A percentile compares a stretch with the other conserved stretches of the same genome.
phyloP scores from a whole-genome alignment of 441 rosid genomes.

The Croton laevigatus region DNA sequence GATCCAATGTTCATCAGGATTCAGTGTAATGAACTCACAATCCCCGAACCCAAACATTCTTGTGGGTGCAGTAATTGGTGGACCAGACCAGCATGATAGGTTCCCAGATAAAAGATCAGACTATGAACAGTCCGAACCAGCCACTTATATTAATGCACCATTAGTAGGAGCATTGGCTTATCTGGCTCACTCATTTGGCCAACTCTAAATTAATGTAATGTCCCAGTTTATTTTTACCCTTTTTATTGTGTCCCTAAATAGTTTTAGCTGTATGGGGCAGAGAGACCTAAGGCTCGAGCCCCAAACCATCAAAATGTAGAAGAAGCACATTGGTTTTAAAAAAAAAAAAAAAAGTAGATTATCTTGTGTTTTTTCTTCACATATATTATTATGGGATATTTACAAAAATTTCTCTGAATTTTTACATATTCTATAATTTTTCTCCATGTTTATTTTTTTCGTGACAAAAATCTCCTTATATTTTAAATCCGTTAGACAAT shows the following conservation, averaged over 20 bases:
- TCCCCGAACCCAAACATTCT: constrained; percentile 75
- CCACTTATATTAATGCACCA: constrained; percentile 92
- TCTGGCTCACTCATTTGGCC: constrained; percentile 81
- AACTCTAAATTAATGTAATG: constrained; percentile 31
- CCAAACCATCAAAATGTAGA: constrained; percentile 24
- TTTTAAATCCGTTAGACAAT: too few species aligned
- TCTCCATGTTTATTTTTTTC: not conserved
- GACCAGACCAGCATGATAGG: constrained; percentile 70
- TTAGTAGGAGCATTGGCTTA: constrained; percentile 84
- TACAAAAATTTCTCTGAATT: too few species aligned
- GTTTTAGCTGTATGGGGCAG: constrained; percentile 14
- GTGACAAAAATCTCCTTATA: too few species aligned
- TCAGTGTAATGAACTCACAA: constrained; percentile 53
- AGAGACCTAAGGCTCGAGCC: constrained; percentile 35
- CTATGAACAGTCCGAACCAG: constrained; percentile 83
- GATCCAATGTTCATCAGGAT: constrained; percentile 73
- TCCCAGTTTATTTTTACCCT: not conserved
- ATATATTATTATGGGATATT: too few species aligned
- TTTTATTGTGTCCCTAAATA: not conserved
- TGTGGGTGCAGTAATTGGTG: constrained; percentile 87
- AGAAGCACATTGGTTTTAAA: constrained; percentile 29
- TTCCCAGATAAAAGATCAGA: constrained; percentile 70
- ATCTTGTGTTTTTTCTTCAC: too few species aligned
- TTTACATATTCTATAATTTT: too few species aligned
- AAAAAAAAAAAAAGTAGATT: constrained; percentile 6